phyloP scores from a whole-genome alignment of 2,329 filamentous ascomycete genomes.

The Hypoxylon sp. region DNA sequence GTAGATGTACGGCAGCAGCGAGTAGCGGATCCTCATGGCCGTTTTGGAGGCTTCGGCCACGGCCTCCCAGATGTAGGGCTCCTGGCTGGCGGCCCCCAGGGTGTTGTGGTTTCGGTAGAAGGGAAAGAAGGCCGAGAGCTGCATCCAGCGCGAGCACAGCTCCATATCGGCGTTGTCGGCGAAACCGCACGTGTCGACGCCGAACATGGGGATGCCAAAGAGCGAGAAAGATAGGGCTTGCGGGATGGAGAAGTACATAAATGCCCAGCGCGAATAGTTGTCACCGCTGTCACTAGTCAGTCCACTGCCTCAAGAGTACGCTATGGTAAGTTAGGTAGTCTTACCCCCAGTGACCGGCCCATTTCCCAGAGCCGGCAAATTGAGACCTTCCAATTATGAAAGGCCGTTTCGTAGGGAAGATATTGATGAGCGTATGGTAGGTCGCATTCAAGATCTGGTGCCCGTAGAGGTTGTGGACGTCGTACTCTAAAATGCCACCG shows the following conservation, averaged over 20 bases:
- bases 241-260: slow-evolving; percentile 81
- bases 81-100: slow-evolving; percentile 70
- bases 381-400: slow-evolving; percentile 88
- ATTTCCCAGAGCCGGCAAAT: slow-evolving; percentile 80
- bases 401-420: slow-evolving; percentile 76
- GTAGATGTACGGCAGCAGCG: slow-evolving; percentile 80
- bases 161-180: slow-evolving; percentile 74
- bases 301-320: too few relatives aligned
- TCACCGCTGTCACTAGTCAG: slow-evolving; percentile 73
- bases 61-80: slow-evolving; percentile 76
- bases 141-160: slow-evolving; percentile 80
- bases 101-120: slow-evolving; percentile 84
- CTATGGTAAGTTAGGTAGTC: too few relatives aligned
- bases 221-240: slow-evolving; percentile 81
- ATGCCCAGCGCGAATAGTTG: slow-evolving; percentile 76
- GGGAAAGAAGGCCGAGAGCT: slow-evolving; percentile 78
- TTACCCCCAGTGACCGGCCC: slow-evolving; percentile 80
- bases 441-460: slow-evolving; percentile 82
- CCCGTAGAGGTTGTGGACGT: slow-evolving; percentile 84
- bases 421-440: slow-evolving; percentile 73
- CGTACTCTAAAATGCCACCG: slow-evolving; percentile 80
- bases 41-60: slow-evolving; percentile 72
- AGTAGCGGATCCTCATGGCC: slow-evolving; percentile 78
- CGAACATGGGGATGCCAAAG: slow-evolving; percentile 83
- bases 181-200: slow-evolving; percentile 78